Conservation (phyloP, 192 early-diverging fungal species). For the Entomortierella beljakovae region DNA sequence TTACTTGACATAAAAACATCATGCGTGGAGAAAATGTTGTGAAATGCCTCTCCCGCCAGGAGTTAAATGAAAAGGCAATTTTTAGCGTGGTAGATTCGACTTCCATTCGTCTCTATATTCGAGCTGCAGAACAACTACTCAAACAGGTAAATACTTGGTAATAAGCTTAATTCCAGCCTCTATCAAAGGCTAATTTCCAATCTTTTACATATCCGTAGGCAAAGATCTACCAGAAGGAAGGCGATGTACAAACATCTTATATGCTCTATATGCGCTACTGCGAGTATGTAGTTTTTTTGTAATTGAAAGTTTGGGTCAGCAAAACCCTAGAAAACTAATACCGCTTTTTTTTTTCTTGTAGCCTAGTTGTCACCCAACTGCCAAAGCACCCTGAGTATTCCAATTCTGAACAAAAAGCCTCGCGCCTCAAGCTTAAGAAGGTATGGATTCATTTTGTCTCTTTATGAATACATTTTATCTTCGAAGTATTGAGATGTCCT, state of each 20-base stretch:
- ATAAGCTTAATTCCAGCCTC: neutral
- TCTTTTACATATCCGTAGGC: conserved; percentile 20
- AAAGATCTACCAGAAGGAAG: conserved; percentile 68
- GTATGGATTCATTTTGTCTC: conserved; percentile 17
- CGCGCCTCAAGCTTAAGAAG: conserved; percentile 25
- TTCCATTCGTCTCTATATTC: conserved; percentile 59
- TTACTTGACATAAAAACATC: neutral
- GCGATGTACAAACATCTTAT: conserved; percentile 76
- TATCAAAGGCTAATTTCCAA: too few relatives aligned
- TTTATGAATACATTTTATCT: too few relatives aligned
- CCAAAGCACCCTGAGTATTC: conserved; percentile 68
- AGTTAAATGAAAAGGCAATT: conserved; percentile 46
- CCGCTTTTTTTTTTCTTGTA: conserved; percentile 17
- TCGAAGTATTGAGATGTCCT: too few relatives aligned
- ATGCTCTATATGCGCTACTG: conserved; percentile 76
- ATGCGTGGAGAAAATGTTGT: conserved; percentile 41
- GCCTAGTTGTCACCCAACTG: conserved; percentile 68
- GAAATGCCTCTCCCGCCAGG: conserved; percentile 33
- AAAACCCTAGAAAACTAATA: neutral
- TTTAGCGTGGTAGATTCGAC: conserved; percentile 44
- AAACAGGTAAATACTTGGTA: conserved; percentile 50
- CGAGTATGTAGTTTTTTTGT: conserved; percentile 48
- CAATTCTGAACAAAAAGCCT: conserved; percentile 56
- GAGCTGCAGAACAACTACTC: conserved; percentile 57
- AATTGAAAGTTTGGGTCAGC: neutral